Percentiles rank a stretch among this genome's conserved stretches.
These are phyloP conservation scores for Lachnellula subtilissima DNA, from an alignment of 2,329 filamentous ascomycete species.

Conservation along the genomic window DNA sequence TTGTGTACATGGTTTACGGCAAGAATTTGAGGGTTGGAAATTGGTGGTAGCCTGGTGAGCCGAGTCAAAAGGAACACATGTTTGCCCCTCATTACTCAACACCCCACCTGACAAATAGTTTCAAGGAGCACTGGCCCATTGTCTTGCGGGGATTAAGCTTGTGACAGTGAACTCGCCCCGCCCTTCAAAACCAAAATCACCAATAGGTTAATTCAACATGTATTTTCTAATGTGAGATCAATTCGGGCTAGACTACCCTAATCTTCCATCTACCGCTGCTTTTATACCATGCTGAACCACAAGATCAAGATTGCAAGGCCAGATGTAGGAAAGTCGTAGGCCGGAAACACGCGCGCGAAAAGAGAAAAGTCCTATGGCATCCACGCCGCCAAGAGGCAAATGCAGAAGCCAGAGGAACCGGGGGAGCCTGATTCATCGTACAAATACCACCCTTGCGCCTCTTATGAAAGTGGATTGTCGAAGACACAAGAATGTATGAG, in stretches of 20 bases:
- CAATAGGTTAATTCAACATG: neutral
- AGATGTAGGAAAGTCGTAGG: conserved; percentile 28
- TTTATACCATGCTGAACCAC: conserved; percentile 33
- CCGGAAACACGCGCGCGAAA: conserved; percentile 23
- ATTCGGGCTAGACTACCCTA: conserved; percentile 35
- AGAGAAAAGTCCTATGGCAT: conserved; percentile 20
- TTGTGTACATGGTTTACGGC: no score
- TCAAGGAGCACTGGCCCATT: no score
- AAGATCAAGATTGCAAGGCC: conserved; percentile 31
- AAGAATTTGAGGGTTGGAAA: no score
- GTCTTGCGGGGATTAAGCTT: no score
- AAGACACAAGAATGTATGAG: conserved; percentile 31
- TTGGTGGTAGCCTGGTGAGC: no score
- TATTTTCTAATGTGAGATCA: conserved; percentile 33
- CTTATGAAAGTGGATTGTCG: conserved; percentile 30
- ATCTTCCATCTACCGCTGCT: conserved; percentile 33
- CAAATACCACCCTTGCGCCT: conserved; percentile 34
- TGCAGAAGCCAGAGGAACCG: conserved; percentile 28
- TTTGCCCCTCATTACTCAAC: no score
- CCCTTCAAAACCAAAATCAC: neutral
- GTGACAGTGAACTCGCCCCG: no score
- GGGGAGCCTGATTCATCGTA: conserved; percentile 32
- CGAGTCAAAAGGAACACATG: no score
- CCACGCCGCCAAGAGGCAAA: conserved; percentile 23
- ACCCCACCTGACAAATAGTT: no score